phyloP scores from a whole-genome alignment of 1,284 basidiomycete genomes.

The Cutaneotrichosporon curvatum region DNA sequence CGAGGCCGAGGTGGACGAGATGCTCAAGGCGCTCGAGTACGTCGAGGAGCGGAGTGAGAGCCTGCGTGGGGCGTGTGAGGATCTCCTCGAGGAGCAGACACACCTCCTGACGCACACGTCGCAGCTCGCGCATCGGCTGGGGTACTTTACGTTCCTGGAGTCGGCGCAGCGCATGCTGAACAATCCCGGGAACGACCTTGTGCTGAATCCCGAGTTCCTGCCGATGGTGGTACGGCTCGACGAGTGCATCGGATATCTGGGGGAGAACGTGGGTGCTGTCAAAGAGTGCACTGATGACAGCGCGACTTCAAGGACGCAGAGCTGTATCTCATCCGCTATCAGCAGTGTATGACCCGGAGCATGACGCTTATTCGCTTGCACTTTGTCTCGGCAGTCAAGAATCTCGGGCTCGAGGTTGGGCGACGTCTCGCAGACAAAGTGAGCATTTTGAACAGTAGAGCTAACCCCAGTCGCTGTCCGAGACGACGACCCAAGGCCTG shows the following conservation, averaged over 20 bases:
- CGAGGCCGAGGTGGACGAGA: conserved; percentile 64
- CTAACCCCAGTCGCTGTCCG: conserved; percentile 60
- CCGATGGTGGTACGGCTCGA: conserved; percentile 90
- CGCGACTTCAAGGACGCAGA: conserved; percentile 83
- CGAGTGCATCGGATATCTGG: conserved; percentile 81
- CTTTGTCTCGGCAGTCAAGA: conserved; percentile 72
- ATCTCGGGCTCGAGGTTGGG: conserved; percentile 64
- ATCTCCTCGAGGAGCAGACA: conserved; percentile 68
- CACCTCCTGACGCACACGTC: conserved; percentile 66
- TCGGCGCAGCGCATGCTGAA: conserved; percentile 83
- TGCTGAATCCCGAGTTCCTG: conserved; percentile 78
- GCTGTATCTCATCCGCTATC: conserved; percentile 82
- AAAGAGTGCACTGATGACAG: conserved; percentile 47
- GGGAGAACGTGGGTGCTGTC: conserved; percentile 61
- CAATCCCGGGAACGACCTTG: conserved; percentile 80
- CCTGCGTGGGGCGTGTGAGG: conserved; percentile 81
- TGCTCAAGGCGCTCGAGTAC: conserved; percentile 71
- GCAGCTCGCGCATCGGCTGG: conserved; percentile 66
- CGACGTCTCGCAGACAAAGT: conserved; percentile 68
- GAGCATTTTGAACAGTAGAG: conserved; percentile 8
- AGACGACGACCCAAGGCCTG: conserved; percentile 72
- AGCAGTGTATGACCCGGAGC: conserved; percentile 88
- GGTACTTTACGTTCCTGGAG: conserved; percentile 88
- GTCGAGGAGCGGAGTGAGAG: conserved; percentile 83
- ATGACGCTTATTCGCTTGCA: conserved; percentile 96